Evolutionary conservation across 768 basidiomycete species (phyloP).

Genomic region (Lyophyllum atratum): DNA sequence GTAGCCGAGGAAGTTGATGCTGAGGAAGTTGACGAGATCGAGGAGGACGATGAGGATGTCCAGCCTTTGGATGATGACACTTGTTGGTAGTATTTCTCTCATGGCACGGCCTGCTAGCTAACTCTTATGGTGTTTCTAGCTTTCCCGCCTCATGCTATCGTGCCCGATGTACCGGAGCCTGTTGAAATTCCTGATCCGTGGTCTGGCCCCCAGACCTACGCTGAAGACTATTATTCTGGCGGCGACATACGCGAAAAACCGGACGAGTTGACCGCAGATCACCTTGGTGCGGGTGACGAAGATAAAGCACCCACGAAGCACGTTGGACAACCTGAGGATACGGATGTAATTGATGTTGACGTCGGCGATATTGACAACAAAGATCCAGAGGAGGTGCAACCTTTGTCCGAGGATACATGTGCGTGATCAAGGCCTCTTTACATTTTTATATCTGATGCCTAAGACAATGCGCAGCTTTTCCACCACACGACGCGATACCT

Average conservation of each 20-base stretch:
- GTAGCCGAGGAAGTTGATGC: slow-evolving; percentile 7
- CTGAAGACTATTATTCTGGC: slow-evolving; percentile 37
- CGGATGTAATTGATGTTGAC: slow-evolving; percentile 6
- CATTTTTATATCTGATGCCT: not conserved
- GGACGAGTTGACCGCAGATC: slow-evolving; percentile 4
- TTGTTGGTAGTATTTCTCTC: slow-evolving; percentile 21
- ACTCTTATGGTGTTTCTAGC: slow-evolving; percentile 1
- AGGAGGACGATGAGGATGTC: slow-evolving; percentile 25
- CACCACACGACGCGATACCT: not conserved
- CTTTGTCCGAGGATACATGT: slow-evolving; percentile 33
- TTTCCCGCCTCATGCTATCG: slow-evolving; percentile 23
- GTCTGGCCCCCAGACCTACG: slow-evolving; percentile 33
- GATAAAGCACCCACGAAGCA: not conserved
- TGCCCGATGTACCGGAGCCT: slow-evolving; percentile 11
- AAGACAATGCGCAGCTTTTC: slow-evolving; percentile 5
- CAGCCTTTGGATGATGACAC: slow-evolving; percentile 35
- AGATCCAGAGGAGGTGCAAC: slow-evolving; percentile 24
- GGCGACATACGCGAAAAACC: slow-evolving; percentile 20
- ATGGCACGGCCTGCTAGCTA: not conserved
- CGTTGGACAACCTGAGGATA: not conserved
- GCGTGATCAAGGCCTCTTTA: slow-evolving; percentile 9
- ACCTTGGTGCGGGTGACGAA: slow-evolving; percentile 7
- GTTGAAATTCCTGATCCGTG: slow-evolving; percentile 37
- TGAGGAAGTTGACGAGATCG: slow-evolving; percentile 12
- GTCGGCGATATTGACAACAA: slow-evolving; percentile 12